phyloP scores from a whole-genome alignment of 2,329 filamentous ascomycete species.

The Albifimbria verrucaria region DNA sequence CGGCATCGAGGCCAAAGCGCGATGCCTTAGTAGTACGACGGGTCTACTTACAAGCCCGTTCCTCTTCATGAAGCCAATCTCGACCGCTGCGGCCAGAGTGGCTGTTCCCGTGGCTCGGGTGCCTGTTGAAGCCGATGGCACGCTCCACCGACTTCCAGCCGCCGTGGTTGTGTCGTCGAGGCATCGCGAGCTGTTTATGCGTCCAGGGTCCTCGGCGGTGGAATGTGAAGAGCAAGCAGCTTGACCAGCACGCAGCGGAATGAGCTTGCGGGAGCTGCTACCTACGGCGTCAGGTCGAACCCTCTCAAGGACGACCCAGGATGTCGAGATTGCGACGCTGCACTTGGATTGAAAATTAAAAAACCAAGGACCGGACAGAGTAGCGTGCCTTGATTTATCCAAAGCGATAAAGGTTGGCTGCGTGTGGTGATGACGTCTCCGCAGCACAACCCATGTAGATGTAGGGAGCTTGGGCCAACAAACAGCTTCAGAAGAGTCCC shows the following conservation, averaged over 20 bases:
- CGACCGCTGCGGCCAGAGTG: slow-evolving; percentile 20
- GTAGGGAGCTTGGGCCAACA: not conserved
- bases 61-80: slow-evolving; percentile 39
- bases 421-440: not conserved
- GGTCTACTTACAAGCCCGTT: slow-evolving; percentile 37
- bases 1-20: too few relatives aligned
- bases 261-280: too few relatives aligned
- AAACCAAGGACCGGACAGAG: too few relatives aligned
- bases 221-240: too few relatives aligned
- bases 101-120: slow-evolving; percentile 11
- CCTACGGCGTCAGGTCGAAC: too few relatives aligned
- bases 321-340: too few relatives aligned
- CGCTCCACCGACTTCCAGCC: slow-evolving; percentile 28
- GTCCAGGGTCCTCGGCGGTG: not conserved
- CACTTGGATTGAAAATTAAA: too few relatives aligned
- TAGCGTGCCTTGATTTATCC: not conserved
- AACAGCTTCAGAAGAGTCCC: not conserved
- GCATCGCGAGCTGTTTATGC: not conserved
- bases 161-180: slow-evolving; percentile 13
- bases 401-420: too few relatives aligned
- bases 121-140: slow-evolving; percentile 20
- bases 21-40: too few relatives aligned
- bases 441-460: not conserved
- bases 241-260: too few relatives aligned
- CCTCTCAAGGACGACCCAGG: too few relatives aligned